Conservation (phyloP, 2,329 filamentous ascomycete species). For the Thielaviopsis musarum region DNA sequence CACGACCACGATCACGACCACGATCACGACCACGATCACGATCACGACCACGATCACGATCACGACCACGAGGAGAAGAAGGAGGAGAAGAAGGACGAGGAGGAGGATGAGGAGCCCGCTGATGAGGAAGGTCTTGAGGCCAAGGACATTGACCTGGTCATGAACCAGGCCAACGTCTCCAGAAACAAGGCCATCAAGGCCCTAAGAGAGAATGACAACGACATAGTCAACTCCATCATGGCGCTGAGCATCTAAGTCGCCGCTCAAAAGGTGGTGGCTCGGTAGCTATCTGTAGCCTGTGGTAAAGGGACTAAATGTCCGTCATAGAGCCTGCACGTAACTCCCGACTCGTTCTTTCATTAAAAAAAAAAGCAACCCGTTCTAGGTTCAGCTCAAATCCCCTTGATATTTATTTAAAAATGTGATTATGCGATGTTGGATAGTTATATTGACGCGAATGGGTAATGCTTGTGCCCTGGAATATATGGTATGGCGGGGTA, state of each 20-base stretch:
- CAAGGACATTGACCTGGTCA: conserved; percentile 99
- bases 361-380: background rate
- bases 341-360: background rate
- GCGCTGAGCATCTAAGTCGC: conserved; percentile 62
- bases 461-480: background rate
- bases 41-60: conserved; percentile 42
- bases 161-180: conserved; percentile 92
- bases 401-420: background rate
- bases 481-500: background rate
- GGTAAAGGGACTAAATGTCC: background rate
- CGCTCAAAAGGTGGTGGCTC: background rate
- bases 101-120: conserved; percentile 90
- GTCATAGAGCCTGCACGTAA: background rate
- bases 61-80: conserved; percentile 64
- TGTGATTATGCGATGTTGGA: background rate
- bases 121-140: conserved; percentile 89
- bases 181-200: conserved; percentile 98
- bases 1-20: conserved; percentile 52
- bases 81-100: conserved; percentile 74
- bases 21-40: conserved; percentile 52
- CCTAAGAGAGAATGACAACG: conserved; percentile 96
- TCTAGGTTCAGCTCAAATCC: background rate
- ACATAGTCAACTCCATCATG: conserved; percentile 99
- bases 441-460: background rate
- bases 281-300: background rate